Evolutionary conservation across 73 alveolate species (phyloP), one percentile per base, ranked within the genome.

Genomic region (Blepharisma japonicum): DNA sequence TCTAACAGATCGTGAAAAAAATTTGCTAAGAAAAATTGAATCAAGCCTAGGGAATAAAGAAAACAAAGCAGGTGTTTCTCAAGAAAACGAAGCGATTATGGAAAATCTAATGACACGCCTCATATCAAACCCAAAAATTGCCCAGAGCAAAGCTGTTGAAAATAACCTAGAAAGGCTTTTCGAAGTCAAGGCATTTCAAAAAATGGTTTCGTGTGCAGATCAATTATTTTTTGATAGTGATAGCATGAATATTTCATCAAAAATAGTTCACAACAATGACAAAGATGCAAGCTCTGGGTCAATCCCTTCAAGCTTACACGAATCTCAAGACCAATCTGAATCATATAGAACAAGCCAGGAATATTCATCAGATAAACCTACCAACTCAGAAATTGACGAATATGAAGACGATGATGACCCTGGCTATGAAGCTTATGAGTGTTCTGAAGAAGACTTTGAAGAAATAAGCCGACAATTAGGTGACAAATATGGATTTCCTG

Each of bases 371-470:
- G 23, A 53, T 14, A 14, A 25, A 20, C 11, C 49, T 20, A 3
- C 79, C 5, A 47, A 23, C 4, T 47, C 23, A n/a, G 80, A 82
- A 56, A 88, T 86, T 9, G 99, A 95, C 78, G 98, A 95, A 81
- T 96, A 95, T 80, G 90, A 77, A 20, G 98, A 94, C 77, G 98
- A 96, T 85, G 99, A 96, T 77, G 99, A 96, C 76, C 97, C 98
- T 6, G 99, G 99, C 50, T 96, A 93, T 82, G 98, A 91, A 68
- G 86, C 93, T 50, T 92, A 89, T 88, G 98, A 91, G 77, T 97
- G 95, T 55, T 91, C 92, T 55, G 98, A 96, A 86, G 93, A 88
- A 76, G 94, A 96, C 81, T 94, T 93, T 68, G 87, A 87, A 25
- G 96, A 92, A 46, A 83, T 92, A 7, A 91, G 99, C 68, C 90